Base-by-base conservation (phyloP, 257 asterid species). In the Solanum phureja region DNA sequence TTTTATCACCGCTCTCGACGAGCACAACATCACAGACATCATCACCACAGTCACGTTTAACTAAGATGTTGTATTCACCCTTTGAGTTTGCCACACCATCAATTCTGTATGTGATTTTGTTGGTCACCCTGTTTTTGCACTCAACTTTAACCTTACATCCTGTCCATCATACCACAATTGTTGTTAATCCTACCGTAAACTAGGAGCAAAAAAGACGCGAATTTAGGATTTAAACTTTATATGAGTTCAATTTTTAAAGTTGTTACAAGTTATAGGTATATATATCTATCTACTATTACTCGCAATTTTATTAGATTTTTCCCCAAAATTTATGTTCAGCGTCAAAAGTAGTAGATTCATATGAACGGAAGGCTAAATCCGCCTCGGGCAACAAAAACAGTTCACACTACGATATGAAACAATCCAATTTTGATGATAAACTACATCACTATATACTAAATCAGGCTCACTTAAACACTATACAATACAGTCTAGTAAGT, bases 11-110 rank as follows among this genome's bases (percentile, higher is more conserved):
- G 87, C 98, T 95, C 79, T 87, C 87, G 37, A 90, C 92, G 12
- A 93, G 90, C 35, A 84, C 68, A 1, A 93, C 91, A n/a, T 95
- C 96, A 21, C 98, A 95, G 76, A 83, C 86, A 5, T 95, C 98
- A 1, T 95, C 97, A 2, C 94, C 95, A 44, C 90, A 88, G 85
- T 95, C 98, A n/a, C 88, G 84, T 7, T 89, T 27, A 33, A 96
- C 96, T 7, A 87, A 29, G 62, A 95, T 88, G 60, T 84, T 84
- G 93, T 95, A 96, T 5, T 89, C 81, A 21, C 98, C 98, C 0
- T 87, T 27, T 0, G 94, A 88, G 74, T 89, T 90, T 0, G 98
- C 93, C 74, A 87, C 91, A 5, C 91, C 92, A 24, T 74, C 85
- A 19, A 85, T 66, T 4, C 68, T 58, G 93, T 88, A 92, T 18